These are phyloP conservation scores for Pseudogymnoascus pannorum DNA, from an alignment of 2,329 filamentous ascomycete genomes.

Conservation along the genomic window DNA sequence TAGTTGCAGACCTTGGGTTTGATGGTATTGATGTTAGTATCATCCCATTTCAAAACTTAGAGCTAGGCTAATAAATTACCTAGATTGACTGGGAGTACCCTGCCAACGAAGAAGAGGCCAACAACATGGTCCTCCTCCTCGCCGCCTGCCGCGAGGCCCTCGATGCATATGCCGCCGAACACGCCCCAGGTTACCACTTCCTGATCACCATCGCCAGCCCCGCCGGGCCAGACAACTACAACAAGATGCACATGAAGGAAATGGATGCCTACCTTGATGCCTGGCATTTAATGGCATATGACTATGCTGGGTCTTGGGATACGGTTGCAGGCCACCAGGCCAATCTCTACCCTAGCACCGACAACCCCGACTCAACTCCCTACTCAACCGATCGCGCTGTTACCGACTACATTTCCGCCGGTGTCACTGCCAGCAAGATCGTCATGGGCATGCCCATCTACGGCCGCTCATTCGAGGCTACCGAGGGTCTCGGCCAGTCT, in stretches of 20 bases:
- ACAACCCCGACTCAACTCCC: constrained; percentile 53
- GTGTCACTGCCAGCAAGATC: constrained; percentile 59
- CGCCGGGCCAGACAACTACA: constrained; percentile 42
- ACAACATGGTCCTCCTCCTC: constrained; percentile 28
- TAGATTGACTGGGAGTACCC: constrained; percentile 24
- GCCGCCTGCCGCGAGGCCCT: constrained; percentile 33
- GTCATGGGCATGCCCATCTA: constrained; percentile 76
- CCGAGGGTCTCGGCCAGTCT: constrained; percentile 56
- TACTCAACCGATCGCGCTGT: constrained; percentile 63
- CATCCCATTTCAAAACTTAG: background rate
- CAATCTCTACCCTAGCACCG: constrained; percentile 55
- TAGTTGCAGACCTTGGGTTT: constrained; percentile 67
- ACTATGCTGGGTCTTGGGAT: constrained; percentile 63
- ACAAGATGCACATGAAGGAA: constrained; percentile 37
- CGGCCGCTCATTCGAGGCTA: constrained; percentile 61
- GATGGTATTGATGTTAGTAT: constrained; percentile 38
- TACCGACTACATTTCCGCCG: constrained; percentile 54
- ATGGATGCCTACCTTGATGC: constrained; percentile 45
- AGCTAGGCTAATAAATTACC: background rate
- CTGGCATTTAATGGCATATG: constrained; percentile 65
- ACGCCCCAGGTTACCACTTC: constrained; percentile 43
- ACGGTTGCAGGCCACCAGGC: constrained; percentile 58
- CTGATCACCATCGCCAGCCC: constrained; percentile 47
- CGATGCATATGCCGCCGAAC: constrained; percentile 39
- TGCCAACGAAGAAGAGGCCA: constrained; percentile 21